Percentiles rank a stretch among this genome's conserved stretches.
These are phyloP conservation scores for Floccularia luteovirens DNA, from an alignment of 768 basidiomycete genomes.

Conservation along the genomic window DNA sequence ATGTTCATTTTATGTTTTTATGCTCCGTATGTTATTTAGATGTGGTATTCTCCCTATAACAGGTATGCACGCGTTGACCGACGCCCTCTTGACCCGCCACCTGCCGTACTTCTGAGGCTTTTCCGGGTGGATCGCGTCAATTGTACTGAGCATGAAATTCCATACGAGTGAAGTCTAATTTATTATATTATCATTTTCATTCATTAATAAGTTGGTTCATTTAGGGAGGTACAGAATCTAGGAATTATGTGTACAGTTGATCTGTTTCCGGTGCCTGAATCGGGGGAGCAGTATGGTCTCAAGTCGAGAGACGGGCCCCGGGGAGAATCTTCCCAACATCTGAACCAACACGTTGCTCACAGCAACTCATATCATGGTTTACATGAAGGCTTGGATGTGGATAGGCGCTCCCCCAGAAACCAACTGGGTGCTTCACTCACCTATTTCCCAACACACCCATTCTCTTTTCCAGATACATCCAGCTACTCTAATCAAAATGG, in stretches of 20 bases:
- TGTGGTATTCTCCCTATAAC: neutral
- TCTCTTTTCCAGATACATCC: too few relatives aligned
- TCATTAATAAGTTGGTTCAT: neutral
- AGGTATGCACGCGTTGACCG: constrained; percentile 58
- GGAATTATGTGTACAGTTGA: constrained; percentile 70
- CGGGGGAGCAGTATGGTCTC: too few relatives aligned
- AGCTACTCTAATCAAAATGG: too few relatives aligned
- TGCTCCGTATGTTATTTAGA: constrained; percentile 2
- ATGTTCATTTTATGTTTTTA: constrained; percentile 9
- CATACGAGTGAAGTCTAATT: constrained; percentile 34
- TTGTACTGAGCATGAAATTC: constrained; percentile 36
- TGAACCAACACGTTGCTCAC: neutral
- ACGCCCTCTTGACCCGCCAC: constrained; percentile 64
- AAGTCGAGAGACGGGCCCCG: neutral
- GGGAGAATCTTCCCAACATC: too few relatives aligned
- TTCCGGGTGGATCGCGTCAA: constrained; percentile 35
- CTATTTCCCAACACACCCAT: constrained; percentile 31
- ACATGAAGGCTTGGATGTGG: neutral
- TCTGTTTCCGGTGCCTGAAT: constrained; percentile 55
- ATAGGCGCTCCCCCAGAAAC: too few relatives aligned
- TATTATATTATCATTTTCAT: constrained; percentile 6
- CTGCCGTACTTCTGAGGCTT: constrained; percentile 42
- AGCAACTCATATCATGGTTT: neutral
- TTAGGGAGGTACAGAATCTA: constrained; percentile 43
- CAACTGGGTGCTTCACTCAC: constrained; percentile 19